Evolutionary conservation across 352 stramenopile genomes (phyloP), one percentile per base, ranked within the genome.

Genomic region (Phytophthora colocasiae): DNA sequence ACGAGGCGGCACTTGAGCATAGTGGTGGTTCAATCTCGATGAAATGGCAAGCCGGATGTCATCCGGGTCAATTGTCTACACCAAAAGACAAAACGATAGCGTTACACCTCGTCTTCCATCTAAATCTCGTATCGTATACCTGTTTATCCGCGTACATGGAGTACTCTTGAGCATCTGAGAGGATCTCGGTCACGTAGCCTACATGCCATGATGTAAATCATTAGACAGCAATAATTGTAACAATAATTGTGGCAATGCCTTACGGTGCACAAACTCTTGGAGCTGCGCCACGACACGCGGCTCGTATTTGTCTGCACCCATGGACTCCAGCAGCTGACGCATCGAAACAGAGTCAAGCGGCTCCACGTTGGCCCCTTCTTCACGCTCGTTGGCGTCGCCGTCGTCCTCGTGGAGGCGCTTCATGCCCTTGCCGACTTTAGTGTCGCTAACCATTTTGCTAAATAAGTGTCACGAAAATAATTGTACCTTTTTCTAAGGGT

Each of bases 141-240:
- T 80, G 66, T 55, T 95, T 94, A 65, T 85, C 72, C 14, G 88
- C 83, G 50, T 89, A 96, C 70, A 77, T 76, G 47, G 88, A 86
- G 53, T 93, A 96, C 62, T 94, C 86, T 55, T 96, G 88, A 15
- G 88, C 88, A 58, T 96, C 88, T 17, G 91, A 66, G n/a, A 96
- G 73, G 40, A 96, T 81, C 34, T 96, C 85, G 5, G 83, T 91
- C 63, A 89, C 81, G 66, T 93, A 94, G 0, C 87, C 87, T 96
- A 60, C 12, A 22, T 45, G 17, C 39, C 15, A 40, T 41, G 17
- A 40, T 17, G 43, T 6, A 27, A 66, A 39, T 39, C 36, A 22
- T 36, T 58, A 38, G 36, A 54, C 22, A 22, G 22, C 22, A 26
- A 48, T 38, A 36, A 2, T 27, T 31, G 53, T 3, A 45, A 34